These are phyloP conservation scores for Ambrosia artemisiifolia DNA, from an alignment of 129 eudicot species.

Conservation along the genomic window DNA sequence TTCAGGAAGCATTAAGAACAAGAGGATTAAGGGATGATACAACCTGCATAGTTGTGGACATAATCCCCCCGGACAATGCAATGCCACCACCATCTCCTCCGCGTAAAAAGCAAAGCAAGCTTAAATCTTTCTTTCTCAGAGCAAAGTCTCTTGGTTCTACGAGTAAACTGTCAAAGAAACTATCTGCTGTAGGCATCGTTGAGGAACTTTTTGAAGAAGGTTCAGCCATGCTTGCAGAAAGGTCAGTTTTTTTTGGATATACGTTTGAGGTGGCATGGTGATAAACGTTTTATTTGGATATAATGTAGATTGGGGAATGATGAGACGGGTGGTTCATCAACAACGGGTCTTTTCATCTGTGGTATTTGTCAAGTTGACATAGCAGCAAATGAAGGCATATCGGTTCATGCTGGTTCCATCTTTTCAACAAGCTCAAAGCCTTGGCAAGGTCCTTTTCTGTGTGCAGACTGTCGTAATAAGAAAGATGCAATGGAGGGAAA, in stretches of 20 bases:
- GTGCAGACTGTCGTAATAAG: slow-evolving; percentile 68
- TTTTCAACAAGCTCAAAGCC: slow-evolving; percentile 80
- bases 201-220: slow-evolving; percentile 96
- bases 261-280: not conserved
- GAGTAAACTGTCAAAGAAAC: slow-evolving; percentile 56
- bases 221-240: slow-evolving; percentile 93
- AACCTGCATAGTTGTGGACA: slow-evolving; percentile 90
- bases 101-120: slow-evolving; percentile 54
- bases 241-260: slow-evolving; percentile 36
- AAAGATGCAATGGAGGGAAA: slow-evolving; percentile 99
- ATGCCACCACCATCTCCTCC: slow-evolving; percentile 62
- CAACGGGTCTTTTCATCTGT: slow-evolving; percentile 62
- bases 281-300: not conserved
- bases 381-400: slow-evolving; percentile 76
- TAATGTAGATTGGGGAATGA: slow-evolving; percentile 69
- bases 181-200: slow-evolving; percentile 69
- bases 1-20: slow-evolving; percentile 74
- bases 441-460: slow-evolving; percentile 95
- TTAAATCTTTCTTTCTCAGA: slow-evolving; percentile 59
- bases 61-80: slow-evolving; percentile 72
- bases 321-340: slow-evolving; percentile 36
- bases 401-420: slow-evolving; percentile 90
- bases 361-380: slow-evolving; percentile 83
- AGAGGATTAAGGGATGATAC: slow-evolving; percentile 91
- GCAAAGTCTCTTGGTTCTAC: slow-evolving; percentile 48